phyloP scores from a whole-genome alignment of 352 stramenopile genomes.

The Globisporangium takayamanum region DNA sequence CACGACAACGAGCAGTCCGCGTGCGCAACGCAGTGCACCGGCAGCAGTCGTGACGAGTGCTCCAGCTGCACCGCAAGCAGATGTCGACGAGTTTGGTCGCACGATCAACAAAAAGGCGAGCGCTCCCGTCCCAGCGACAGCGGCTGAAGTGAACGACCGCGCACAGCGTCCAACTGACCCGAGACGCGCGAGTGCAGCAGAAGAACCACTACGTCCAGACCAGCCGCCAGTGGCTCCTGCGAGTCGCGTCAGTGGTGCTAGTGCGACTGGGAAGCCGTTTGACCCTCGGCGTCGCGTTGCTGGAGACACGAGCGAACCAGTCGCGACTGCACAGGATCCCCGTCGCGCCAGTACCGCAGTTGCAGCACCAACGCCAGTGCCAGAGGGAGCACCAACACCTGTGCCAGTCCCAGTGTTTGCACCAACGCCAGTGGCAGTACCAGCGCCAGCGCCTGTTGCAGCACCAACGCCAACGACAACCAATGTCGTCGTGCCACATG shows the following conservation, averaged over 20 bases:
- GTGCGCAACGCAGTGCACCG: not conserved
- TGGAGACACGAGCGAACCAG: constrained; percentile 1
- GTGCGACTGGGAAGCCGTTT: constrained; percentile 12
- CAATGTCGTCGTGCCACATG: not conserved
- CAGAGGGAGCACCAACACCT: too few relatives aligned
- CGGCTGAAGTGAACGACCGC: constrained; percentile 2
- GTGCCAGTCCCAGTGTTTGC: too few relatives aligned
- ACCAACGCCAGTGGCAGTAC: not conserved
- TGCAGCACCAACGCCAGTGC: not conserved
- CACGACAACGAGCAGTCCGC: not conserved
- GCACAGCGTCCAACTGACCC: constrained; percentile 16
- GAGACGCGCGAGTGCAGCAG: constrained; percentile 3
- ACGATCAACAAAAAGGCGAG: constrained; percentile 16
- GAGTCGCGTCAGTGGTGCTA: not conserved
- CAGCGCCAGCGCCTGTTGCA: not conserved
- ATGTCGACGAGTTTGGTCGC: constrained; percentile 59
- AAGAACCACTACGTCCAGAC: not conserved
- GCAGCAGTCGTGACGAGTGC: not conserved
- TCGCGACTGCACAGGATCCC: not conserved
- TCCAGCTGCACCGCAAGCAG: constrained; percentile 2
- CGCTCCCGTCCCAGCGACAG: not conserved
- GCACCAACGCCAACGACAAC: not conserved
- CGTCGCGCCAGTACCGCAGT: not conserved
- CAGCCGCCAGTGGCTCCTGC: not conserved
- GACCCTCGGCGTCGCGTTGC: constrained; percentile 32